These are phyloP conservation scores for Dichomitus squalens DNA, from an alignment of 1,284 basidiomycete species.

Conservation along the genomic window DNA sequence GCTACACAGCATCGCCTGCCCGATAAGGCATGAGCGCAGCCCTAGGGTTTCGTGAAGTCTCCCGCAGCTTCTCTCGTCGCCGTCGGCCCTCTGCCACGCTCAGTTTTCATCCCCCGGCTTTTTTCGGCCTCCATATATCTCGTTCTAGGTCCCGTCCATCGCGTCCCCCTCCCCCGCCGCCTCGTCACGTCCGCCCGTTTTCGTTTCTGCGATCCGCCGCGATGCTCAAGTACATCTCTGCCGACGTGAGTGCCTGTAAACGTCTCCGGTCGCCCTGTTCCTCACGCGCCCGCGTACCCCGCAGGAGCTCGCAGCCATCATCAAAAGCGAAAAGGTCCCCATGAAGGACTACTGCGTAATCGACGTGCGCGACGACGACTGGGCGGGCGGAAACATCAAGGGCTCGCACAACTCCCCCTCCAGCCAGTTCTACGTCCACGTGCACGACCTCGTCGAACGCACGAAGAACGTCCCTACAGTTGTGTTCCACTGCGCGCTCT, in stretches of 20 bases:
- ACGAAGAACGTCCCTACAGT: slow-evolving; percentile 63
- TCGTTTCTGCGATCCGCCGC: slow-evolving; percentile 5
- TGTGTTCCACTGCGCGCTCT: slow-evolving; percentile 77
- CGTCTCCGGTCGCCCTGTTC: background rate
- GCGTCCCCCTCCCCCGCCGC: background rate
- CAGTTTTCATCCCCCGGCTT: background rate
- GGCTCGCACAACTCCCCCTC: slow-evolving; percentile 65
- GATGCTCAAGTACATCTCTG: slow-evolving; percentile 34
- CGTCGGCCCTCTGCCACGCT: slow-evolving; percentile 1
- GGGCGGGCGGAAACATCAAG: slow-evolving; percentile 73
- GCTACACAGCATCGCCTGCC: slow-evolving; percentile 16
- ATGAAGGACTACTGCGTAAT: slow-evolving; percentile 72
- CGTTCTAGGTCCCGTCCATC: background rate
- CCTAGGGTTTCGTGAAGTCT: background rate
- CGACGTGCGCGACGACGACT: slow-evolving; percentile 81
- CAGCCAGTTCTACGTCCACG: slow-evolving; percentile 51
- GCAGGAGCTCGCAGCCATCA: slow-evolving; percentile 68
- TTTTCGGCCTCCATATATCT: background rate
- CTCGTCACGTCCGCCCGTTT: background rate
- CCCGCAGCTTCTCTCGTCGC: slow-evolving; percentile 14
- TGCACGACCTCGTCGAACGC: slow-evolving; percentile 59
- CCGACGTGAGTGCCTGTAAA: slow-evolving; percentile 29
- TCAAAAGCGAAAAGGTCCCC: slow-evolving; percentile 60
- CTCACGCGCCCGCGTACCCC: background rate
- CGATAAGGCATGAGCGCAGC: slow-evolving; percentile 16